phyloP scores from a whole-genome alignment of 2,329 filamentous ascomycete species.

The Penicillium fuscoglaucum region DNA sequence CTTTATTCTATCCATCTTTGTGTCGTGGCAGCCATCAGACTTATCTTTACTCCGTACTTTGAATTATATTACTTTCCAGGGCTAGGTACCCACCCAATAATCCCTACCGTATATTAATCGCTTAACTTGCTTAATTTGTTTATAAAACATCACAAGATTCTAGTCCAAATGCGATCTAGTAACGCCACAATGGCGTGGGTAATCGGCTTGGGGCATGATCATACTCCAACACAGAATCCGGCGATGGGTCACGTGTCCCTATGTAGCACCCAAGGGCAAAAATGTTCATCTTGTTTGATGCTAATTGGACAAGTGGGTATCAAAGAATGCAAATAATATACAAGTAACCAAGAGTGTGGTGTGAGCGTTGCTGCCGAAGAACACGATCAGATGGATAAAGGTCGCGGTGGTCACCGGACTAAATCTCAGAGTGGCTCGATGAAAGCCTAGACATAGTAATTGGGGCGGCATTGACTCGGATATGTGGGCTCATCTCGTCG shows the following conservation, averaged over 20 bases:
- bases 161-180: background rate
- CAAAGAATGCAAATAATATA: constrained; percentile 17
- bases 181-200: constrained; percentile 4
- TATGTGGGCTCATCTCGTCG: background rate
- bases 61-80: background rate
- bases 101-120: background rate
- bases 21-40: no score
- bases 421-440: background rate
- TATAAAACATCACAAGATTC: background rate
- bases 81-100: background rate
- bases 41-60: background rate
- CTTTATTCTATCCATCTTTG: background rate
- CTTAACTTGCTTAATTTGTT: background rate
- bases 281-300: constrained; percentile 2
- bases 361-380: background rate
- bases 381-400: background rate
- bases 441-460: background rate
- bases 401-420: background rate
- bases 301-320: constrained; percentile 21
- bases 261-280: background rate
- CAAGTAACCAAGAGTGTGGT: background rate
- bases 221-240: background rate
- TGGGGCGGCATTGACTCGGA: background rate
- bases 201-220: background rate
- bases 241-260: constrained; percentile 4